These are phyloP conservation scores for Auriscalpium vulgare DNA, from an alignment of 768 basidiomycete genomes.

Conservation along the genomic window DNA sequence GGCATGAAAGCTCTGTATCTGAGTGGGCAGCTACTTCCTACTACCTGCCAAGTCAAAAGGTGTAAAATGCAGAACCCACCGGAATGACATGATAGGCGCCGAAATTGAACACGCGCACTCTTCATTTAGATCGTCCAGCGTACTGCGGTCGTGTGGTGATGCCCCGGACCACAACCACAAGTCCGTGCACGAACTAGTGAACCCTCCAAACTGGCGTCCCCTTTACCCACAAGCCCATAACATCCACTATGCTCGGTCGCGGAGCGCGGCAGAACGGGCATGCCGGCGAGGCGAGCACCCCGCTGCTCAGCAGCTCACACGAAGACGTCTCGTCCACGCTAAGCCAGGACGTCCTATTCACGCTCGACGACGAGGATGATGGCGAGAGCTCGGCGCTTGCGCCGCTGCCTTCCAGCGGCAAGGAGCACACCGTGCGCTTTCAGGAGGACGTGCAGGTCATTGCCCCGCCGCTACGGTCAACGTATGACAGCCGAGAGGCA, in stretches of 20 bases:
- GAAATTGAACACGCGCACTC: too few species aligned
- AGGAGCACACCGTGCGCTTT: conserved; percentile 43
- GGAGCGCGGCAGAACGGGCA: conserved; percentile 8
- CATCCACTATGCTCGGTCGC: conserved; percentile 8
- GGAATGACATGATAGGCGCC: too few species aligned
- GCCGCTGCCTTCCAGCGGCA: background rate
- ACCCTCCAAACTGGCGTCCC: background rate
- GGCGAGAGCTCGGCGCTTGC: conserved; percentile 27
- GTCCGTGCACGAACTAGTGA: background rate
- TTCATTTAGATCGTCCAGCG: too few species aligned
- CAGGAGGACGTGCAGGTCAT: conserved; percentile 64
- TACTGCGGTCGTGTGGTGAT: too few species aligned
- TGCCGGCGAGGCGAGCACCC: conserved; percentile 41
- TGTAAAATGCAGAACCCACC: too few species aligned
- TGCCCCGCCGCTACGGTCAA: conserved; percentile 63
- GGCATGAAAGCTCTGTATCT: too few species aligned
- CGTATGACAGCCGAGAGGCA: conserved; percentile 67
- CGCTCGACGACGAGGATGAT: conserved; percentile 41
- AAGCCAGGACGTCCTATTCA: conserved; percentile 38
- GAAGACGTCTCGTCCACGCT: conserved; percentile 31
- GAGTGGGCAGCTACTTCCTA: too few species aligned
- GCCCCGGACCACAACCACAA: background rate
- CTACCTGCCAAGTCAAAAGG: too few species aligned
- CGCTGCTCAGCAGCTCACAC: conserved; percentile 43
- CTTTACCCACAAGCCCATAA: background rate